Evolutionary conservation across 1,284 basidiomycete species (phyloP), one percentile per base, ranked within the genome.

Genomic region (Ceratobasidium sp.): DNA sequence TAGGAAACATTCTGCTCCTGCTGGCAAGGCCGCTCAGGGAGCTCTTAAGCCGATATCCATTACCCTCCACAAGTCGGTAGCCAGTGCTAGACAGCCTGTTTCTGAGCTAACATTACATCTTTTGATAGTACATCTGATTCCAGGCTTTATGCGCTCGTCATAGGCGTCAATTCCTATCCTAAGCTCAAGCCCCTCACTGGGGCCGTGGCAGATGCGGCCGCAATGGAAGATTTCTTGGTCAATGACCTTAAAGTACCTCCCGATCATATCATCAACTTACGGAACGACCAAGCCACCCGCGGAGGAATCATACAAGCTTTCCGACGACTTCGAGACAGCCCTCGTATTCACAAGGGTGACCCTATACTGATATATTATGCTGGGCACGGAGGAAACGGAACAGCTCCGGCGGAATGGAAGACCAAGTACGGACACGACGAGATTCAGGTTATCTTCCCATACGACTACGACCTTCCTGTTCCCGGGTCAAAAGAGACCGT

Each of bases 381-480:
- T 2, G 73, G 73, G 20, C 73, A 76, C 51, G 73, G 73, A 9
- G 73, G 73, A 5, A n/a, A 51, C 9, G 49, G n/a, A 7, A 55
- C 64, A 23, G 61, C 73, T 18, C 53, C 73, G 18, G 7, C 33
- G 6, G 61, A 66, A n/a, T 67, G 61, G 72, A 75, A 66, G 20
- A 18, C 7, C 12, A 23, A 39, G 40, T 49, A 61, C 44, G 44
- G 58, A 6, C n/a, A 40, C 28, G 66, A 68, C 26, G 51, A 75
- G 9, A 66, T 75, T n/a, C 72, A 75, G 39, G 72, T 75, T 33
- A 75, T 75, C 18, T 75, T 75, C 49, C 72, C 72, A 10, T 55
- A 64, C 13, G 72, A 75, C 39, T 75, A 75, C 26, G 26, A 66
- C 15, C 13, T 40, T 12, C 18, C 26, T 9, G 12, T 39, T 23